A percentile compares a stretch with the other conserved stretches of the same genome.
Conservation (phyloP, 2,329 filamentous ascomycete species). For the Botrytis fabae region DNA sequence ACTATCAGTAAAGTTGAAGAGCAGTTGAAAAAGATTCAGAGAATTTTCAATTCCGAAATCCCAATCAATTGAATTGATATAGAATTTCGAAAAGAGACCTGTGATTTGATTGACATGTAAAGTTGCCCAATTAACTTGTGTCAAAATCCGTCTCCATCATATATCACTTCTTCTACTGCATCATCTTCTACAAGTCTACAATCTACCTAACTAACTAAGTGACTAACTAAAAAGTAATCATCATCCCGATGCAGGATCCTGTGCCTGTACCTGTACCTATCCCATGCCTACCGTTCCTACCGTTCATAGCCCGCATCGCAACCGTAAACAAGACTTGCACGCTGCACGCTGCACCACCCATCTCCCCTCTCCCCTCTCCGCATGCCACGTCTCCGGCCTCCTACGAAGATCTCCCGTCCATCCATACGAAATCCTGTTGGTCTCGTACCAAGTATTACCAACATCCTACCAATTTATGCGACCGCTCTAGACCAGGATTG, state of each 20-base stretch:
- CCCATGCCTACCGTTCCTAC: constrained; percentile 1
- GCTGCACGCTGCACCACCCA: background rate
- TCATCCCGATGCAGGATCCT: constrained; percentile 3
- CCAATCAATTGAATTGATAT: background rate
- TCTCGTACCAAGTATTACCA: constrained; percentile 7
- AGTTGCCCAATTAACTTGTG: background rate
- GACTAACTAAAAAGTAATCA: background rate
- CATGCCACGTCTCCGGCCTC: constrained; percentile 20
- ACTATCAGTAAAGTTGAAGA: background rate
- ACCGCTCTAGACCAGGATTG: constrained; percentile 14
- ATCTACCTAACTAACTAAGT: background rate
- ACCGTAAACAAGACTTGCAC: background rate
- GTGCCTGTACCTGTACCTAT: background rate
- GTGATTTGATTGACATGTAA: background rate
- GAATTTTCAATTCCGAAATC: background rate
- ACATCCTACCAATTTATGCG: constrained; percentile 5
- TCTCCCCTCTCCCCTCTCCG: constrained; percentile 6
- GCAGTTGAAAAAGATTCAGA: background rate
- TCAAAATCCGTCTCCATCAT: background rate
- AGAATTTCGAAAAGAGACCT: background rate
- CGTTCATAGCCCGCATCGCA: background rate
- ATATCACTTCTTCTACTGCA: constrained; percentile 1
- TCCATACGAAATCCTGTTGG: constrained; percentile 10
- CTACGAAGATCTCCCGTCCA: constrained; percentile 16
- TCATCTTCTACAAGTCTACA: background rate